Evolutionary conservation across 1,284 basidiomycete genomes (phyloP).

Genomic region (Entoloma clypeatum): DNA sequence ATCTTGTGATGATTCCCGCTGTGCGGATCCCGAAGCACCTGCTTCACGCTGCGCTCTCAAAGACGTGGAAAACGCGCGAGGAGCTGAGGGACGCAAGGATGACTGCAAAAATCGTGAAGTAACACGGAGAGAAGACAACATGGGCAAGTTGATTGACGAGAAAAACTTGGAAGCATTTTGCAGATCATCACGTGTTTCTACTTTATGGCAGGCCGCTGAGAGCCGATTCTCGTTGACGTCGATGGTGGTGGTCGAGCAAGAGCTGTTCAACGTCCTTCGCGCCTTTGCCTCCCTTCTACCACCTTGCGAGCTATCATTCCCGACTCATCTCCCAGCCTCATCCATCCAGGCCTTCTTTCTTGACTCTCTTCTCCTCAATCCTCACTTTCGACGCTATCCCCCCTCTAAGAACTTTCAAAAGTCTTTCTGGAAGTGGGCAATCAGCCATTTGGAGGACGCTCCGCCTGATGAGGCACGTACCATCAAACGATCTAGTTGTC

Average conservation of each 20-base stretch:
- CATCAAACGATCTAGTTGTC: constrained; percentile 1
- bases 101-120: constrained; percentile 26
- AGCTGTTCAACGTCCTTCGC: constrained; percentile 43
- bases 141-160: constrained; percentile 20
- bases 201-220: constrained; percentile 20
- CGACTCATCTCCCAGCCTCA: constrained; percentile 29
- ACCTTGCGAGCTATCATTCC: constrained; percentile 39
- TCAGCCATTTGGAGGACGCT: constrained; percentile 48
- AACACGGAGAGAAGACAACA: constrained; percentile 31
- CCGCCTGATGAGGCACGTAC: constrained; percentile 38
- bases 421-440: constrained; percentile 69
- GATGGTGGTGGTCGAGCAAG: constrained; percentile 19
- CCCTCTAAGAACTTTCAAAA: constrained; percentile 60
- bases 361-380: constrained; percentile 43
- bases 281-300: constrained; percentile 54
- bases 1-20: neutral
- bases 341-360: constrained; percentile 53
- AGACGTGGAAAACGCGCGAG: constrained; percentile 19
- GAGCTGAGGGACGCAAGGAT: constrained; percentile 20
- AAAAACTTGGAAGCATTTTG: constrained; percentile 30
- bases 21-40: constrained; percentile 13
- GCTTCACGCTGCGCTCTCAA: constrained; percentile 16
- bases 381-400: constrained; percentile 53
- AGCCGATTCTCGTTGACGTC: neutral
- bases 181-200: constrained; percentile 24